Conservation (phyloP, 2,329 filamentous ascomycete species). For the Fusarium siculi region DNA sequence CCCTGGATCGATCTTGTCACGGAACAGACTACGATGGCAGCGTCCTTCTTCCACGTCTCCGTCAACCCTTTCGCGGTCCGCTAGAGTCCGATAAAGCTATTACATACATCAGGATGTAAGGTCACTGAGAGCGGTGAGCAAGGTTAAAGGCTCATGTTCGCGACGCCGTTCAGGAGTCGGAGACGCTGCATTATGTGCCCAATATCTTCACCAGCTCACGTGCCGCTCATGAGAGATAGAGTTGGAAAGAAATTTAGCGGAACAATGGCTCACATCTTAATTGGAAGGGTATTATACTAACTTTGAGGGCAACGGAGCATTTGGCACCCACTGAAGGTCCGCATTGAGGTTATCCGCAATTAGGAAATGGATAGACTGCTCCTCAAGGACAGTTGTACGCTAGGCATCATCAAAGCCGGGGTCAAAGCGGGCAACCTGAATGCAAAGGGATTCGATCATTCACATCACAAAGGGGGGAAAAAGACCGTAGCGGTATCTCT, state of each 20-base stretch:
- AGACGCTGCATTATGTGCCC: not conserved
- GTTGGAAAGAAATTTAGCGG: not conserved
- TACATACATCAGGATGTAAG: not conserved
- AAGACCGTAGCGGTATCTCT: not conserved
- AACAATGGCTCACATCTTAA: not conserved
- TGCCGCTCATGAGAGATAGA: not conserved
- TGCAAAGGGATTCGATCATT: not conserved
- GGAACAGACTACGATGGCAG: not conserved
- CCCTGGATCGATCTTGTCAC: not conserved
- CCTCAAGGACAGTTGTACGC: not conserved
- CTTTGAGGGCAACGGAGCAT: not conserved
- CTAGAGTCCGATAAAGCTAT: not conserved
- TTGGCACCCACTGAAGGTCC: not conserved
- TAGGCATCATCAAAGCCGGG: too few species aligned
- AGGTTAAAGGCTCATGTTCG: not conserved
- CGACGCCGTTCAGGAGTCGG: not conserved
- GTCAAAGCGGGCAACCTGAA: too few species aligned
- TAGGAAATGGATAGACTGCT: not conserved
- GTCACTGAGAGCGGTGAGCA: not conserved
- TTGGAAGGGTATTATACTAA: not conserved
- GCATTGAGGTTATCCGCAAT: not conserved
- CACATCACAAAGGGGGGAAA: fast-evolving
- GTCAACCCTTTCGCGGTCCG: not conserved
- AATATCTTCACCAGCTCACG: not conserved
- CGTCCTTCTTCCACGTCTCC: not conserved